Evolutionary conservation across 2,329 filamentous ascomycete genomes (phyloP).

Genomic region (Botrytis tulipae): DNA sequence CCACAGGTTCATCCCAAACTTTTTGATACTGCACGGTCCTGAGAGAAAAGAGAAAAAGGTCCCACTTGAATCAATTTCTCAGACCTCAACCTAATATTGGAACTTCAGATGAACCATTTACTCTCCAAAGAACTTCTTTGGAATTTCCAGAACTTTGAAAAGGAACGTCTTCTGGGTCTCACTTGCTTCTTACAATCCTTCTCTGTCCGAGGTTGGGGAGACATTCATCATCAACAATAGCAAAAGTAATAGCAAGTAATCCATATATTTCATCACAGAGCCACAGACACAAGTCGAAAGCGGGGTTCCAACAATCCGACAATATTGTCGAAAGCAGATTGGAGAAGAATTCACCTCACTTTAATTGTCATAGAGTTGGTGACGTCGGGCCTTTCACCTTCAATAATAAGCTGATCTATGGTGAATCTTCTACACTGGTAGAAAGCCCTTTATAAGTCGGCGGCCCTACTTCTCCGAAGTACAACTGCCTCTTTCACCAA

Average conservation of each 20-base stretch:
- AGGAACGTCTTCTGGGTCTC: constrained; percentile 28
- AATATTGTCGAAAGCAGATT: neutral
- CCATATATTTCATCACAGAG: constrained; percentile 3
- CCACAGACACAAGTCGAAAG: neutral
- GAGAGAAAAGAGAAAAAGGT: constrained; percentile 37
- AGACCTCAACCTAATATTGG: constrained; percentile 31
- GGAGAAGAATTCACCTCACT: neutral
- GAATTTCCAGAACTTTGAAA: constrained; percentile 36
- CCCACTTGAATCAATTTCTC: constrained; percentile 34
- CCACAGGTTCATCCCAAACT: constrained; percentile 41
- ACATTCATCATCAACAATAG: constrained; percentile 9
- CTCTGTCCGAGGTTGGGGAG: constrained; percentile 17
- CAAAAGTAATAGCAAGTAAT: constrained; percentile 2
- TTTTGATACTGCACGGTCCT: constrained; percentile 31
- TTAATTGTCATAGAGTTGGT: constrained; percentile 5
- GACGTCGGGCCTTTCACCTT: neutral
- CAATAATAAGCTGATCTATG: neutral
- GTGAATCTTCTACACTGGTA: constrained; percentile 12
- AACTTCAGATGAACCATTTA: constrained; percentile 34
- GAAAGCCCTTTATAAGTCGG: constrained; percentile 13
- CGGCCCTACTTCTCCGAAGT: neutral
- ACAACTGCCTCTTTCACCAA: neutral
- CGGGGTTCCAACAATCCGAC: neutral
- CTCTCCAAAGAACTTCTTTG: constrained; percentile 31
- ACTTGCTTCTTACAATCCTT: constrained; percentile 25